These are phyloP conservation scores for Linnemannia hyalina DNA, from an alignment of 192 early-diverging fungal species.

Conservation along the genomic window DNA sequence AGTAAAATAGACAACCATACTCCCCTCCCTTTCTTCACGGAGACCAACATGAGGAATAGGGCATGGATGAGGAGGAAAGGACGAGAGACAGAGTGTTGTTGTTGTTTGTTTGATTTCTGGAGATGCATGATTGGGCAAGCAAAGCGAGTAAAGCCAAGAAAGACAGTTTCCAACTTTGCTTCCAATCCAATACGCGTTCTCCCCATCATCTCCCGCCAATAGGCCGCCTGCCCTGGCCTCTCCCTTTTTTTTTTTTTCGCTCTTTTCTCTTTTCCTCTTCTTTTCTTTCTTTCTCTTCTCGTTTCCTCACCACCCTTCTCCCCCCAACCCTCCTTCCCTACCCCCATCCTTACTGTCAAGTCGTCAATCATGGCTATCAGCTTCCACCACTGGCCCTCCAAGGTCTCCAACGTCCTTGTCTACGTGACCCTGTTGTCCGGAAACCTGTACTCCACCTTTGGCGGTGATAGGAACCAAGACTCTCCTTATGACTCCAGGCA, in stretches of 20 bases:
- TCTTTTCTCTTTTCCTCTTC: not conserved
- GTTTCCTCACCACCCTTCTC: not conserved
- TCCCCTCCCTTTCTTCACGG: not conserved
- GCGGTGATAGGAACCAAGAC: slow-evolving; percentile 52
- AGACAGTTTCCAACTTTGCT: not conserved
- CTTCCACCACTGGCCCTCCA: slow-evolving; percentile 44
- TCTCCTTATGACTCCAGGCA: slow-evolving; percentile 57
- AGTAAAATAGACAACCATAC: not conserved
- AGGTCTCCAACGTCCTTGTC: slow-evolving; percentile 71
- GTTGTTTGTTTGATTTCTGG: not conserved
- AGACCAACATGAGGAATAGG: not conserved
- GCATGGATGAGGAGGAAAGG: not conserved
- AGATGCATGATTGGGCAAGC: slow-evolving; percentile 11
- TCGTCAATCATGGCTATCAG: slow-evolving; percentile 17
- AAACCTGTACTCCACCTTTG: slow-evolving; percentile 66
- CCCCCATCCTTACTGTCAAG: not conserved
- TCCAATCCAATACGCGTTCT: not conserved
- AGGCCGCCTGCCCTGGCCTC: not conserved
- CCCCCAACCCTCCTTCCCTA: not conserved
- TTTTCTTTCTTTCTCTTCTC: not conserved
- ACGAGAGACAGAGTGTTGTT: not conserved
- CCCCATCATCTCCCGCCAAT: not conserved
- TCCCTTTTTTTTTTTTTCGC: not conserved
- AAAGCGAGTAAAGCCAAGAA: not conserved
- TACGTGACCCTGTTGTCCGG: slow-evolving; percentile 74